Evolutionary conservation across 2,329 filamentous ascomycete species (phyloP), one percentile per base, ranked within the genome.

Genomic region (Sclerotinia minor): DNA sequence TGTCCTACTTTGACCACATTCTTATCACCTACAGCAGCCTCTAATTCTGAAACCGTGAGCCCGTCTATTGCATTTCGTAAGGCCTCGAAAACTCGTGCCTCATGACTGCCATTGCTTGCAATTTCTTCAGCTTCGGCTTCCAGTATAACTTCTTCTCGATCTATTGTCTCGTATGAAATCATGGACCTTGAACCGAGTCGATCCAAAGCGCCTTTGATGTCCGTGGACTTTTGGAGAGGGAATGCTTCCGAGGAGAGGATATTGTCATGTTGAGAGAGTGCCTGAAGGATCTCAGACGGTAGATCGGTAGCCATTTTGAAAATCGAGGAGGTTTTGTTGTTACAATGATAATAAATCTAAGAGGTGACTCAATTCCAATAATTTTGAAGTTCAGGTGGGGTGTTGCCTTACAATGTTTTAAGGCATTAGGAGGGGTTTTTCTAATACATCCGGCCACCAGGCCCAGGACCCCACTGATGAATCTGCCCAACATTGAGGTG

Each of bases 121-220:
- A 94, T 91, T 72, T 86, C 83, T 77, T 91, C 83, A 17, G 87
- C 92, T 77, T 94, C 91, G 41, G 86, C 80, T 69, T 96, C 95
- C 44, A 98, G 82, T 47, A 89, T 75, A 19, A 89, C 86, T 76
- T 94, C 87, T 77, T 97, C 92, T 64, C 85, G 84, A 73, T 97
- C 93, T 70, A 92, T 84, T 58, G 91, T 90, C 74, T 96, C 88
- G 80, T 97, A 97, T 72, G 85, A 83, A 71, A 98, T 83, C 92
- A 97, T 97, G 63, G 88, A 89, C 74, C 94, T 87, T 69, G 92
- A 95, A 41, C 84, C 85, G 65, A 99, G 85, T 73, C 93, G 87
- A 81, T 98, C 95, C 71, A 98, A 84, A 41, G 92, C 92, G 71
- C 91, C 90, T 82, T 97, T 98, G 77, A 97, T 82, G 69, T 87